phyloP scores from a whole-genome alignment of 805 yeast species.

The Priceomyces melissophilus region DNA sequence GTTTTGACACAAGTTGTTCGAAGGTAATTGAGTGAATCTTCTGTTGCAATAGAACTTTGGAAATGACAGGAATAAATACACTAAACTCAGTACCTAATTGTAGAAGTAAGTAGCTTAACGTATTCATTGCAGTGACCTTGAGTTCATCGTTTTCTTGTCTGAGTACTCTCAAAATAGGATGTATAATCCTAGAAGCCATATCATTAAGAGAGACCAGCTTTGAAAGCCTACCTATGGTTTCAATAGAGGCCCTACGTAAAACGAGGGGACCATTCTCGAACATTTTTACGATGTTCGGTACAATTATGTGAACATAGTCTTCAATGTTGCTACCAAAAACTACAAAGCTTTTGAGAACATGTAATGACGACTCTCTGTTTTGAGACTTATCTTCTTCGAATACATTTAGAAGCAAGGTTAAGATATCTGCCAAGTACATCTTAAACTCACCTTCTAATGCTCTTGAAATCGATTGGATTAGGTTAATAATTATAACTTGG shows the following conservation, averaged over 20 bases:
- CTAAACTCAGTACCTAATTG: slow-evolving; percentile 82
- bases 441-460: slow-evolving; percentile 93
- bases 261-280: slow-evolving; percentile 67
- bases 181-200: slow-evolving; percentile 87
- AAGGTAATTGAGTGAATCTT: slow-evolving; percentile 69
- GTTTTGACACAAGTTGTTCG: slow-evolving; percentile 75
- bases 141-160: slow-evolving; percentile 53
- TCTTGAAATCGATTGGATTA: slow-evolving; percentile 78
- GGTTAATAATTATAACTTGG: slow-evolving; percentile 73
- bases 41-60: slow-evolving; percentile 58
- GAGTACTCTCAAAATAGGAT: slow-evolving; percentile 75
- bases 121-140: slow-evolving; percentile 64
- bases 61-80: slow-evolving; percentile 81
- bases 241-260: slow-evolving; percentile 71
- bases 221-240: slow-evolving; percentile 78
- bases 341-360: slow-evolving; percentile 78
- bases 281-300: slow-evolving; percentile 81
- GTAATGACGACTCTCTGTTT: slow-evolving; percentile 58
- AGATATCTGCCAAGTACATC: slow-evolving; percentile 69
- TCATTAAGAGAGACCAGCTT: slow-evolving; percentile 71
- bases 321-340: slow-evolving; percentile 85
- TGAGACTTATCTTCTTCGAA: slow-evolving; percentile 69
- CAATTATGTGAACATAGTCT: slow-evolving; percentile 78
- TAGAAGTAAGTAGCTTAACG: slow-evolving; percentile 70
- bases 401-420: slow-evolving; percentile 72